Conservation (phyloP, 768 basidiomycete species). For the Agrocybe praecox region DNA sequence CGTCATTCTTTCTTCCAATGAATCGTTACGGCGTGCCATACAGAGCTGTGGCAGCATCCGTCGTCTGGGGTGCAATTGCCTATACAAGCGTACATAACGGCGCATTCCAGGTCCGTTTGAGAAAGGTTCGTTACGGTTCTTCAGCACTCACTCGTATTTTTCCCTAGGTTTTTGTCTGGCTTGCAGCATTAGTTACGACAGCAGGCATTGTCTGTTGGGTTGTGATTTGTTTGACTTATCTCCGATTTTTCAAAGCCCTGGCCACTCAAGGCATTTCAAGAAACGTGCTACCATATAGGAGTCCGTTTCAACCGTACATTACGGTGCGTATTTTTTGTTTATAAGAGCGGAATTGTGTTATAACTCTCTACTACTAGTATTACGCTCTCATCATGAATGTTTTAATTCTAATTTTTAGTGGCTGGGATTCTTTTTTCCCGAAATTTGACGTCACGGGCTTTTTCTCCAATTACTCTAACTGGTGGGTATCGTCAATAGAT, state of each 20-base stretch:
- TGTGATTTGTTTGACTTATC: conserved; percentile 29
- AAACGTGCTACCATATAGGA: conserved; percentile 35
- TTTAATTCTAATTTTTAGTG: conserved; percentile 27
- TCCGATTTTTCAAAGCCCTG: conserved; percentile 31
- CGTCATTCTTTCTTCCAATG: conserved; percentile 28
- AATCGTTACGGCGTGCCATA: conserved; percentile 34
- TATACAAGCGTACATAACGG: conserved; percentile 28
- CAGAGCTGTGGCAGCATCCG: conserved; percentile 24
- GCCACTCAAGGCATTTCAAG: conserved; percentile 31
- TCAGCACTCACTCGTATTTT: neutral
- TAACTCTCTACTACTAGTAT: conserved; percentile 16
- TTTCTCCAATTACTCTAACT: conserved; percentile 31
- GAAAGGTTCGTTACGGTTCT: neutral
- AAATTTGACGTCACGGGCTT: conserved; percentile 24
- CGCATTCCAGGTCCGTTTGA: conserved; percentile 22
- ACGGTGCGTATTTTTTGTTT: conserved; percentile 24
- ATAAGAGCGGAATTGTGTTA: neutral
- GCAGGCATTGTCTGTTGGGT: conserved; percentile 33
- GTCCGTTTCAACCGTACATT: conserved; percentile 49
- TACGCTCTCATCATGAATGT: conserved; percentile 30
- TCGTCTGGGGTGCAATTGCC: conserved; percentile 26
- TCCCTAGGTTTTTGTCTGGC: conserved; percentile 28
- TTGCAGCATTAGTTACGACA: conserved; percentile 30
- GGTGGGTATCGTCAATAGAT: conserved; percentile 15
- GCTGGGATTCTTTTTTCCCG: conserved; percentile 30